A percentile compares a stretch with the other conserved stretches of the same genome.
Conservation (phyloP, 2,329 filamentous ascomycete species). For the Fusarium hainanense region DNA sequence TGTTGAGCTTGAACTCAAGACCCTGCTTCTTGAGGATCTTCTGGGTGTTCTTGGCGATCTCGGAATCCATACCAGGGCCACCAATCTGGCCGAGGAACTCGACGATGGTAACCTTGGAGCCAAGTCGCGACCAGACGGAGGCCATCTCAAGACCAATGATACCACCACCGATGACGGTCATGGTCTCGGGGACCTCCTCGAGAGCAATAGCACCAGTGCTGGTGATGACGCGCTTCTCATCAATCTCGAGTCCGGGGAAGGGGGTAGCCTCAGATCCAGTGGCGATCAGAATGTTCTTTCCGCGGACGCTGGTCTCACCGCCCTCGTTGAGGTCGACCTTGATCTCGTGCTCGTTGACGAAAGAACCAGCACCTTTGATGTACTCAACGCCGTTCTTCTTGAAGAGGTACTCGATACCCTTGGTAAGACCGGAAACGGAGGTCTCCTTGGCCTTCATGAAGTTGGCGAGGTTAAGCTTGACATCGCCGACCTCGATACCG, state of each 20-base stretch:
- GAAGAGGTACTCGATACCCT: slow-evolving; percentile 97
- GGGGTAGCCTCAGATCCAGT: slow-evolving; percentile 96
- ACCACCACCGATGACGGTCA: slow-evolving; percentile 97
- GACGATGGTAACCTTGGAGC: slow-evolving; percentile 94
- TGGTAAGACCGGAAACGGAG: slow-evolving; percentile 88
- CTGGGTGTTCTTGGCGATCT: slow-evolving; percentile 90
- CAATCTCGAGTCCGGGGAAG: slow-evolving; percentile 94
- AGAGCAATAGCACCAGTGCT: slow-evolving; percentile 95
- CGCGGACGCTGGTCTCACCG: slow-evolving; percentile 85
- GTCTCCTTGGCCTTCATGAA: slow-evolving; percentile 99
- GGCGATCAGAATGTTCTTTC: slow-evolving; percentile 98
- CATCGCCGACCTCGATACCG: slow-evolving; percentile 96
- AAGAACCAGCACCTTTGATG: slow-evolving; percentile 90
- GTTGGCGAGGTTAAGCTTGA: slow-evolving; percentile 92
- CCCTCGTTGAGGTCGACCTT: slow-evolving; percentile 91
- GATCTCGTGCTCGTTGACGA: slow-evolving; percentile 89
- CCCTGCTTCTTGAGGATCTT: slow-evolving; percentile 97
- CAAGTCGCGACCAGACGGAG: slow-evolving; percentile 96
- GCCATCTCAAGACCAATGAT: slow-evolving; percentile 99
- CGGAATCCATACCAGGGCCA: slow-evolving; percentile 95
- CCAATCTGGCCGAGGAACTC: slow-evolving; percentile 97
- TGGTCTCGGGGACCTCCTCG: slow-evolving; percentile 90
- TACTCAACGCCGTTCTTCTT: slow-evolving; percentile 99
- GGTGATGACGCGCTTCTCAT: slow-evolving; percentile 97
- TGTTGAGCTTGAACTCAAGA: slow-evolving; percentile 97